Conservation (phyloP, 2,329 filamentous ascomycete genomes). For the Phyllosticta capitalensis region DNA sequence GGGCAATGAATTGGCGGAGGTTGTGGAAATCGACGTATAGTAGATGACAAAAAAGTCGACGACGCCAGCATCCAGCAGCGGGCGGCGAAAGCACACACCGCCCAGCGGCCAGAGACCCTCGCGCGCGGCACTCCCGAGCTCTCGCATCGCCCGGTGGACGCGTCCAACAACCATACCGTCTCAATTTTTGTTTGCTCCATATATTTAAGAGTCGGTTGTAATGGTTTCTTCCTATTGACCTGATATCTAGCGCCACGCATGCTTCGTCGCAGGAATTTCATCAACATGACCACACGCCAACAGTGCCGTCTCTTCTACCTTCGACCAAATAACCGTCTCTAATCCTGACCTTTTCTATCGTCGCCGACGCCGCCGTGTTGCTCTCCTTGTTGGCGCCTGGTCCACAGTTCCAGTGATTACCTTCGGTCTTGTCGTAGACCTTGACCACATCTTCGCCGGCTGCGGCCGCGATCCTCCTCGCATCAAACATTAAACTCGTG, state of each 20-base stretch:
- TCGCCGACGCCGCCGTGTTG: constrained; percentile 45
- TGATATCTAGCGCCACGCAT: neutral
- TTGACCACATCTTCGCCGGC: constrained; percentile 92
- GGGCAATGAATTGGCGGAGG: neutral
- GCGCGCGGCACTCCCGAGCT: neutral
- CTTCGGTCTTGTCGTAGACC: constrained; percentile 96
- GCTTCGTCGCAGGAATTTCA: neutral
- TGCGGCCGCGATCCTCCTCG: constrained; percentile 77
- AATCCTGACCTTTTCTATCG: constrained; percentile 76
- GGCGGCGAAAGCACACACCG: neutral
- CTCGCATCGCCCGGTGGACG: neutral
- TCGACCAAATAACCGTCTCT: constrained; percentile 92
- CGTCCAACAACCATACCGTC: no score
- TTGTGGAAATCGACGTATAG: constrained; percentile 11
- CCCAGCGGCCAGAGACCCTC: neutral
- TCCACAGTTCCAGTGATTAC: constrained; percentile 92
- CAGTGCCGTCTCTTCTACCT: constrained; percentile 74
- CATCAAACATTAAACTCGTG: constrained; percentile 96
- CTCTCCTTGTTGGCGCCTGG: constrained; percentile 61
- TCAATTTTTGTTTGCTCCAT: no score
- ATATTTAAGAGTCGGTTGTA: neutral
- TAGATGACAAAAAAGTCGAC: constrained; percentile 5
- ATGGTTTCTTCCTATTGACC: neutral
- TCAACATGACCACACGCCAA: constrained; percentile 67
- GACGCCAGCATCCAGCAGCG: neutral